These are phyloP conservation scores for Solanum neorickii DNA, from an alignment of 257 asterid species.

Conservation along the genomic window DNA sequence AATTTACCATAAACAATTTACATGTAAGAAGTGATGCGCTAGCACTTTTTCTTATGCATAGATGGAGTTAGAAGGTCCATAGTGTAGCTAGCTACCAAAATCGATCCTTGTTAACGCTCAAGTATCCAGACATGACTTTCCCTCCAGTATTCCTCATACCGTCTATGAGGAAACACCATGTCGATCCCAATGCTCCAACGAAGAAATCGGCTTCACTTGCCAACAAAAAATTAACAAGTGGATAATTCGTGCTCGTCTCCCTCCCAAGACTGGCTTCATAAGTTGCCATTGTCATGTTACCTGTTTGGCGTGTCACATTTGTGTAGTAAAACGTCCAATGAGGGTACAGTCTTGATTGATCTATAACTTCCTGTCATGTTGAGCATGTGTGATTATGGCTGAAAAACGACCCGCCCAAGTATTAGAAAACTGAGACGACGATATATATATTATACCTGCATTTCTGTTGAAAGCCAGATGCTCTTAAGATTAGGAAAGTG, in stretches of 20 bases:
- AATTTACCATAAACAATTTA: neutral
- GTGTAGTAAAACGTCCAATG: conserved; percentile 81
- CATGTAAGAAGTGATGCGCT: neutral
- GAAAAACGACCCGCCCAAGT: neutral
- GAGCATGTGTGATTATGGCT: neutral
- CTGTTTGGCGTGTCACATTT: conserved; percentile 71
- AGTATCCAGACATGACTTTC: conserved; percentile 85
- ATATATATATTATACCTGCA: conserved; percentile 48
- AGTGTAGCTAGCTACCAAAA: conserved; percentile 51
- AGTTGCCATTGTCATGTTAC: conserved; percentile 70
- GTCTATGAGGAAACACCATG: conserved; percentile 87
- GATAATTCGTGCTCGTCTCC: conserved; percentile 84
- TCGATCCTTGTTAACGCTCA: conserved; percentile 90
- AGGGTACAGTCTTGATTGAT: conserved; percentile 31
- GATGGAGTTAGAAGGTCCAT: neutral
- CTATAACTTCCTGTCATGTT: conserved; percentile 55
- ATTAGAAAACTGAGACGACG: neutral
- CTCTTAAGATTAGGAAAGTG: conserved; percentile 61
- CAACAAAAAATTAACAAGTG: conserved; percentile 90
- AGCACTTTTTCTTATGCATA: neutral
- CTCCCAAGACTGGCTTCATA: conserved; percentile 91
- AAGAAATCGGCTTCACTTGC: conserved; percentile 90
- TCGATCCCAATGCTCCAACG: conserved; percentile 86
- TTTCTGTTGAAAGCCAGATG: conserved; percentile 96
- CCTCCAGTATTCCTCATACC: conserved; percentile 96